Percentiles rank a stretch among this genome's conserved stretches.
Conservation (phyloP, 108 stramenopile genomes). For the Fragilariopsis cylindrus region DNA sequence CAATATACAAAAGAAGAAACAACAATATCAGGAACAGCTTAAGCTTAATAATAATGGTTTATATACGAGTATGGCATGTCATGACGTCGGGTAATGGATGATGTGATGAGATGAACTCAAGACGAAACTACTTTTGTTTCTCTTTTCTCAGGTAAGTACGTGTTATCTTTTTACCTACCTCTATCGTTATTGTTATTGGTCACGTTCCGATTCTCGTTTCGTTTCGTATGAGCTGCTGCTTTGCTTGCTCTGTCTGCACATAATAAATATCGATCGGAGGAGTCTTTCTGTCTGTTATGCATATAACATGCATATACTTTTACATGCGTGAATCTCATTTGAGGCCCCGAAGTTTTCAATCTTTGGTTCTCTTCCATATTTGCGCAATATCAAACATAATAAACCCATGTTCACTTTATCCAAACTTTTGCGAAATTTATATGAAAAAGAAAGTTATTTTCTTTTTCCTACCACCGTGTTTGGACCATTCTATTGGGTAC, state of each 20-base stretch:
- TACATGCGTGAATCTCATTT: constrained; percentile 43
- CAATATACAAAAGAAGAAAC: not conserved
- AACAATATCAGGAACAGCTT: not conserved
- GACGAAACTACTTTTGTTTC: not conserved
- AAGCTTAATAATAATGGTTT: not conserved
- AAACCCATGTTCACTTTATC: constrained; percentile 34
- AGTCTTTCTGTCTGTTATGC: not conserved
- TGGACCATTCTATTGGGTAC: constrained; percentile 17
- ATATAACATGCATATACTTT: not conserved
- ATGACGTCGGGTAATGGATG: too few relatives aligned
- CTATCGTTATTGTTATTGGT: not conserved
- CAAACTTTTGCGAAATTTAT: not conserved
- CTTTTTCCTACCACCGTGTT: constrained; percentile 5
- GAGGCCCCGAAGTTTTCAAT: constrained; percentile 22
- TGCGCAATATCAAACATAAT: constrained; percentile 25
- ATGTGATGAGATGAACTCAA: constrained; percentile 1
- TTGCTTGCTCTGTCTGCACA: not conserved
- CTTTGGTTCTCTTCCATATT: constrained; percentile 41
- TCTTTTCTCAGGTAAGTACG: not conserved
- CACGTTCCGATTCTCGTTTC: not conserved
- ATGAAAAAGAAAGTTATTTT: constrained; percentile 4
- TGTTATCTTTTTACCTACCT: not conserved
- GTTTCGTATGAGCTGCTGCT: not conserved
- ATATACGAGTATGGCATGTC: not conserved
- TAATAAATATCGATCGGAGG: not conserved